Base-by-base conservation (phyloP, 495 filamentous ascomycete genomes). In the Penicillium cinerascens region DNA sequence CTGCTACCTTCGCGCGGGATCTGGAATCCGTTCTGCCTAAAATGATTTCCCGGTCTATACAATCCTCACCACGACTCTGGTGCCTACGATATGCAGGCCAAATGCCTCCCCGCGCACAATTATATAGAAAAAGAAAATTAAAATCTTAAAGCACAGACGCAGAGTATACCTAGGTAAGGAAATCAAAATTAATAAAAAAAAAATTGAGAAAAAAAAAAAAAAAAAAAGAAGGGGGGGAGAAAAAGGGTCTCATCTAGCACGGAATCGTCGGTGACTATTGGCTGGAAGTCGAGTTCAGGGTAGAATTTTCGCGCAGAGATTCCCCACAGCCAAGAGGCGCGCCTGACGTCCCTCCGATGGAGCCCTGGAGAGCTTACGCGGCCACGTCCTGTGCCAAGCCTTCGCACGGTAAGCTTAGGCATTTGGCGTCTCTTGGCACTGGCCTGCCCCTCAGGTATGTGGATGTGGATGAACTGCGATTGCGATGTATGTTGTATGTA, bases 381-480 rank as follows among this genome's bases (percentile, higher is more conserved):
- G 60, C 62, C 59, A 61, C 48, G 38, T 60, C 47, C 49, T 58
- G 49, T 23, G 63, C 63, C 63, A 66, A 66, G 63, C 21, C 35
- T 38, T 27, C 40, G 38, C 55, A 55, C 56, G 40, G 53, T 53
- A 60, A 65, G 63, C 63, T 65, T 65, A 65, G 63, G 62, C 57
- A 66, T 63, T 61, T 59, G 50, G 55, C 55, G 63, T 42, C 33
- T 48, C 57, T 66, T 66, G 63, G 60, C 60, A 54, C 18, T 4
- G 3, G 3, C 2, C 26, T 20, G 8, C 41, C 4, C 10, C 18
- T 41, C 3, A 2, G 5, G 38, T 41, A 15, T 13, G 17, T 33
- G 29, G 29, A 15, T 13, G 17, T 33, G 29, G 29, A 33, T 10
- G 29, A 33, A 33, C 29, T 37, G 35, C 35, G n/a, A n/a, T n/a